A percentile compares a stretch with the other conserved stretches of the same genome.
phyloP scores from a whole-genome alignment of 2,329 filamentous ascomycete species.

The Annulohypoxylon truncatum region DNA sequence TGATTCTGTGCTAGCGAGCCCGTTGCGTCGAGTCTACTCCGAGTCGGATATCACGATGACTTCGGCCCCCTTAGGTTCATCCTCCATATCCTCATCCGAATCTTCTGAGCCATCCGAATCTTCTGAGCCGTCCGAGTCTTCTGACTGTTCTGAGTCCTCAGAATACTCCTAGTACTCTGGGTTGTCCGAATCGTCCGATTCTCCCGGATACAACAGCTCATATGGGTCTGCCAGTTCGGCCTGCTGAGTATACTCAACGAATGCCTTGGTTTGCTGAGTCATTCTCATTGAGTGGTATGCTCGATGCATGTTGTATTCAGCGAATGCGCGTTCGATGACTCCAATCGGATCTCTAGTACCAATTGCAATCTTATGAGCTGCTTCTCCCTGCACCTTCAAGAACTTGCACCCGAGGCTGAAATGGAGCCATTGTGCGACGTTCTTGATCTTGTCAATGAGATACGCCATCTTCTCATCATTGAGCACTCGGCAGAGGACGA shows the following conservation, averaged over 20 bases:
- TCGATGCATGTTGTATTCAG: constrained; percentile 9
- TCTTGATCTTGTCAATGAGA: constrained; percentile 27
- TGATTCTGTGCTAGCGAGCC: neutral
- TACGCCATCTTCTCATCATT: constrained; percentile 31
- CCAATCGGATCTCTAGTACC: constrained; percentile 1
- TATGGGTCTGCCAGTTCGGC: neutral
- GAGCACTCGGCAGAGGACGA: constrained; percentile 34
- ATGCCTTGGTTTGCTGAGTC: constrained; percentile 1
- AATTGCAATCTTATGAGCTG: constrained; percentile 1
- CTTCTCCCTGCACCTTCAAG: constrained; percentile 3
- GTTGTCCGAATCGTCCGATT: neutral
- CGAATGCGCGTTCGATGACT: neutral
- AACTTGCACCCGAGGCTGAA: constrained; percentile 37
- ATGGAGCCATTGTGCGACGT: constrained; percentile 33
- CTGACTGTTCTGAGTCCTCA: too few relatives aligned
- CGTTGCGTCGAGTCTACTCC: neutral
- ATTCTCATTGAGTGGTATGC: neutral
- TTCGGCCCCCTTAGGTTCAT: neutral
- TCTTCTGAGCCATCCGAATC: too few relatives aligned
- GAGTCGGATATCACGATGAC: neutral
- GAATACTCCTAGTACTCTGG: too few relatives aligned
- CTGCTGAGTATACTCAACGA: neutral
- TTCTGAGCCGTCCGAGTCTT: too few relatives aligned
- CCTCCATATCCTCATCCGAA: neutral
- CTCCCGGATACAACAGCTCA: neutral